Evolutionary conservation across 1,139 yeast genomes (phyloP), one percentile per base, ranked within the genome.

Genomic region (Fermentozyma sake): DNA sequence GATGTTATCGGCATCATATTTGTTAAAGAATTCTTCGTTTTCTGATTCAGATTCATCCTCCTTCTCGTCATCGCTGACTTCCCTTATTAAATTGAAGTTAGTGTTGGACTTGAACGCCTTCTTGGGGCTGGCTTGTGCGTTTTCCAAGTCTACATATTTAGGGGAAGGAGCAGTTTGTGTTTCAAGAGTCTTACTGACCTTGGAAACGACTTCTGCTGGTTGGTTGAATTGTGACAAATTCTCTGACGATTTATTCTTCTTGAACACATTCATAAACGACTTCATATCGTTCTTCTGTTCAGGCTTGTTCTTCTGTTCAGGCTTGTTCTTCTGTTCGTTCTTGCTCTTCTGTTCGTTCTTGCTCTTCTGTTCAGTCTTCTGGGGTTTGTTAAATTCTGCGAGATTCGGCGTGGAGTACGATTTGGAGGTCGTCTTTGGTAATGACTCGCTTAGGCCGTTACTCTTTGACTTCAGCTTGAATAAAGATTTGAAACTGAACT

Each of bases 401-500:
- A 57, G 46, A 31, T 58, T 56, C 9, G 65, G 52, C 1, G 61
- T 50, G 6, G 63, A 55, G 20, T 35, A 47, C 8, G 65, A 56
- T 33, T 54, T 58, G 5, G 52, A 38, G 12, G 45, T 37, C 22
- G 48, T 15, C 30, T 50, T 51, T 51, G 24, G 37, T 33, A n/a
- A 20, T 4, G 17, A 10, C 4, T 37, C 44, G 20, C 39, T 49
- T 27, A 56, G 46, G 14, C 52, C 41, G 33, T 55, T 60, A 28
- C 36, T 45, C 31, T 46, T 58, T 4, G 65, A 52, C 36, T 49
- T 58, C 31, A 55, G 48, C 37, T 59, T 64, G 46, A 67, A 67
- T 22, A 67, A 47, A 2, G 62, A 46, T 29, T 52, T 58, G 46
- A 67, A 61, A 24, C 69, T 61, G 37, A 67, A 67, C 34, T 55